Conservation (phyloP, 371 early-diverging fungal species). For the Mucor circinelloides region DNA sequence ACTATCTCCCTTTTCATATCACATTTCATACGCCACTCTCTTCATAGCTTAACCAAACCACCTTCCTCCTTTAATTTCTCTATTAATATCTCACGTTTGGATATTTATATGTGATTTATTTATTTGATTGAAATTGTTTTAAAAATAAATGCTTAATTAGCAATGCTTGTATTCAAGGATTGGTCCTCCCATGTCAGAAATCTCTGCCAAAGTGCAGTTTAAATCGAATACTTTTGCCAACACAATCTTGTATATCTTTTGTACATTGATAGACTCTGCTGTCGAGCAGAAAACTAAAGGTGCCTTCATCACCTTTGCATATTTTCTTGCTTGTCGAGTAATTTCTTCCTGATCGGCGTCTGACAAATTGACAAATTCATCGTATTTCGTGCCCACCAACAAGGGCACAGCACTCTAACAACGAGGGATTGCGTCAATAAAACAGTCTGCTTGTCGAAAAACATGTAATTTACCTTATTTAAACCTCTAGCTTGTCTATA, state of each 20-base stretch:
- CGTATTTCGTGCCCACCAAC: slow-evolving; percentile 97
- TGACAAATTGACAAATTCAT: slow-evolving; percentile 83
- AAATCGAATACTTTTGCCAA: slow-evolving; percentile 93
- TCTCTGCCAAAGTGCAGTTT: slow-evolving; percentile 90
- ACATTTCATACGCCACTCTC: background rate
- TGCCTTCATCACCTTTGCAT: slow-evolving; percentile 93
- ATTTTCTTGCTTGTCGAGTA: slow-evolving; percentile 89
- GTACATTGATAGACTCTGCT: slow-evolving; percentile 91
- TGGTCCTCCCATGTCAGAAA: slow-evolving; percentile 89
- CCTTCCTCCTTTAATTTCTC: background rate
- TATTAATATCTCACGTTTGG: background rate
- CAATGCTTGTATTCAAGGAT: slow-evolving; percentile 78
- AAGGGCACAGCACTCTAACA: slow-evolving; percentile 88
- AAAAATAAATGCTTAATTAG: slow-evolving; percentile 10
- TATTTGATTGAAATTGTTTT: background rate
- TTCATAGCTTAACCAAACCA: background rate
- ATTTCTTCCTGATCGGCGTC: slow-evolving; percentile 90
- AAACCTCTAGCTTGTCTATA: slow-evolving; percentile 95
- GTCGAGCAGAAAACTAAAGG: slow-evolving; percentile 95
- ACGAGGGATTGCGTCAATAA: background rate
- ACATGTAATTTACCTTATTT: slow-evolving; percentile 69
- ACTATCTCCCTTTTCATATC: background rate
- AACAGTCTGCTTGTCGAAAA: background rate
- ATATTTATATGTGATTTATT: background rate
- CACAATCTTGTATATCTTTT: slow-evolving; percentile 96